Evolutionary conservation across 225 moss, liverwort and hornwort species (phyloP).

Genomic region (Physcomitrium patens): DNA sequence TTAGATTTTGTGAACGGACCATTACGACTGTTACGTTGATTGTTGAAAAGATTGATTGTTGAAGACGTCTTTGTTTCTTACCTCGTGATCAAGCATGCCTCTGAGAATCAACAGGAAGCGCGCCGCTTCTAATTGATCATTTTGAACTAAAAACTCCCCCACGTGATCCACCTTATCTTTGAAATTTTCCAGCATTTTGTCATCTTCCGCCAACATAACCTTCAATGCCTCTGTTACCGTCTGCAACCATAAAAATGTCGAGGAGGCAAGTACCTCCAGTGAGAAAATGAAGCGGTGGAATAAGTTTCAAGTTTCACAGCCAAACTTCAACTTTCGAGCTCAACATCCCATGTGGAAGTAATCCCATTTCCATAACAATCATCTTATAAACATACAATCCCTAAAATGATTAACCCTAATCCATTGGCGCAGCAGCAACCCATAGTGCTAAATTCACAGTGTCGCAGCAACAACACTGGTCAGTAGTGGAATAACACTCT

Average conservation of each 20-base stretch:
- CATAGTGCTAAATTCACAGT: too few relatives aligned
- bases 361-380: neutral
- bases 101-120: slow-evolving; percentile 85
- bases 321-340: neutral
- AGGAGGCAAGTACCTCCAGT: neutral
- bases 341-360: neutral
- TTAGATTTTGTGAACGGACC: neutral
- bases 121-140: slow-evolving; percentile 80
- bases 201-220: slow-evolving; percentile 92
- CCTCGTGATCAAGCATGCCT: slow-evolving; percentile 95
- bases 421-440: neutral
- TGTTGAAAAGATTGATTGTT: neutral
- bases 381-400: neutral
- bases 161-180: slow-evolving; percentile 87
- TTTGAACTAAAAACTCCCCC: slow-evolving; percentile 81
- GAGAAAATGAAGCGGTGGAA: neutral
- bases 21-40: neutral
- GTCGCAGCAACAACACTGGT: too few relatives aligned
- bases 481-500: too few relatives aligned
- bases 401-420: neutral
- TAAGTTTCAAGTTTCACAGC: neutral
- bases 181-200: slow-evolving; percentile 67
- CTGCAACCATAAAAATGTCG: slow-evolving; percentile 43
- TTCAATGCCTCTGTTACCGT: slow-evolving; percentile 90
- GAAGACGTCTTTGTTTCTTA: slow-evolving; percentile 17